Percentiles rank a stretch among this genome's conserved stretches.
Conservation (phyloP, 768 basidiomycete species). For the Tylopilus intermedius region DNA sequence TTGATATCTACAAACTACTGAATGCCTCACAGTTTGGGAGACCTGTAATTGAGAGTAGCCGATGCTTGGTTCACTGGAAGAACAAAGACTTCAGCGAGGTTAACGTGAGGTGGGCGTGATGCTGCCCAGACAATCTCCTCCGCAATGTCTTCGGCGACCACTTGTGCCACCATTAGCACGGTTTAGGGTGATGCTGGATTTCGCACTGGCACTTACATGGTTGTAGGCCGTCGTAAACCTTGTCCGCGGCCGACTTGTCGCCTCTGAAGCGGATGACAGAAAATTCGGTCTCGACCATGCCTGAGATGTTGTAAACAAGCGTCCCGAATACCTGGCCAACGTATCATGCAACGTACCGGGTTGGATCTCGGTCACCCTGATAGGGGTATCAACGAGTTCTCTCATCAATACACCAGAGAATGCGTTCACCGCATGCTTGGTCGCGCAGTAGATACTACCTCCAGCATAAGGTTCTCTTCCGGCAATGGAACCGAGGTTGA, state of each 20-base stretch:
- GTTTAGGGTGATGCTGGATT: not conserved
- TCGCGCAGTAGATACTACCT: conserved; percentile 90
- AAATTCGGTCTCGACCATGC: conserved; percentile 91
- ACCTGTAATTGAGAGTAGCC: conserved; percentile 57
- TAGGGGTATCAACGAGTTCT: conserved; percentile 88
- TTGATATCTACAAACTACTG: not conserved
- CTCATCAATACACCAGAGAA: conserved; percentile 78
- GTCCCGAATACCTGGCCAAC: conserved; percentile 1
- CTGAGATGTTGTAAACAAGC: conserved; percentile 29
- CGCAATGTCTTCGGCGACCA: conserved; percentile 82
- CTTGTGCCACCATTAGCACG: conserved; percentile 34
- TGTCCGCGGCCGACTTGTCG: conserved; percentile 73
- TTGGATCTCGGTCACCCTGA: conserved; percentile 91
- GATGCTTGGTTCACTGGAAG: conserved; percentile 79
- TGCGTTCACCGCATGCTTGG: conserved; percentile 80
- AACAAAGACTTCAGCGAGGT: conserved; percentile 76
- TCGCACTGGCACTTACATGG: conserved; percentile 54
- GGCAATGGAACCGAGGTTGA: conserved; percentile 93
- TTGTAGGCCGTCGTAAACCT: conserved; percentile 85
- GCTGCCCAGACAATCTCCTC: conserved; percentile 99
- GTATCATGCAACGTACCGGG: conserved; percentile 52
- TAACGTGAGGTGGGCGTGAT: conserved; percentile 85
- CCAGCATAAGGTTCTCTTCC: conserved; percentile 85
- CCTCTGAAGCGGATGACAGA: conserved; percentile 88
- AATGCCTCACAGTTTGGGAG: conserved; percentile 14